These are phyloP conservation scores for Lasiosphaeria ovina DNA, from an alignment of 495 filamentous ascomycete species.

Conservation along the genomic window DNA sequence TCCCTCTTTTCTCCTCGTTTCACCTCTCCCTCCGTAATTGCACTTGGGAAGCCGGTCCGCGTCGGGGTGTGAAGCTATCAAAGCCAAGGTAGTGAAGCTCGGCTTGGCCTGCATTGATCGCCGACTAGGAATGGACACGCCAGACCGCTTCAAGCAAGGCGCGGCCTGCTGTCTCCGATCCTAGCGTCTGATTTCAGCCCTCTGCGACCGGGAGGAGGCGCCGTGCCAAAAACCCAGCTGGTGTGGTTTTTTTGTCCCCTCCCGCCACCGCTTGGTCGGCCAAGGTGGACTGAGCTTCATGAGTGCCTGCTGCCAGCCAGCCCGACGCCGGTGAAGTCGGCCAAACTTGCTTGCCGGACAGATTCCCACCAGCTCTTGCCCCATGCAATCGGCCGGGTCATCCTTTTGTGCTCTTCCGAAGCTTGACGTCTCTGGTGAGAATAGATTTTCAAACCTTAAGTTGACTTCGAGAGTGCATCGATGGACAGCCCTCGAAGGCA, in stretches of 20 bases:
- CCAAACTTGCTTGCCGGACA: no score
- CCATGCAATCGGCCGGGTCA: no score
- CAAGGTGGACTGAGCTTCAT: no score
- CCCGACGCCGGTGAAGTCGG: no score
- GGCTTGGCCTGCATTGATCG: constrained; percentile 31
- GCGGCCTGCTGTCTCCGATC: constrained; percentile 27
- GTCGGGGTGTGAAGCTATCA: constrained; percentile 17
- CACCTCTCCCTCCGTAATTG: neutral
- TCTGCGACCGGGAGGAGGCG: neutral
- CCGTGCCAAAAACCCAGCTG: constrained; percentile 3
- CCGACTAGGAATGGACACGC: constrained; percentile 27
- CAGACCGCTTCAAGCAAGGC: constrained; percentile 25
- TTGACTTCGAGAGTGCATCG: constrained; percentile 3
- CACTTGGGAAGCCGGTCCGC: neutral
- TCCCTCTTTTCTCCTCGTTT: neutral
- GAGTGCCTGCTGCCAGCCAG: no score
- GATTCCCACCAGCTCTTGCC: no score
- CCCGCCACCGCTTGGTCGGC: no score
- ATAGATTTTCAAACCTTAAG: constrained; percentile 13
- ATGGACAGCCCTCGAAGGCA: no score
- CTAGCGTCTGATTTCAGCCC: constrained; percentile 25
- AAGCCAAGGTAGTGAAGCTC: constrained; percentile 2
- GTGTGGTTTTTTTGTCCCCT: neutral
- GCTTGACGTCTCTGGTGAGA: no score
- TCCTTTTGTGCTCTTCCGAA: no score